phyloP scores from a whole-genome alignment of 192 early-diverging fungal species.

The Umbelopsis sp. region DNA sequence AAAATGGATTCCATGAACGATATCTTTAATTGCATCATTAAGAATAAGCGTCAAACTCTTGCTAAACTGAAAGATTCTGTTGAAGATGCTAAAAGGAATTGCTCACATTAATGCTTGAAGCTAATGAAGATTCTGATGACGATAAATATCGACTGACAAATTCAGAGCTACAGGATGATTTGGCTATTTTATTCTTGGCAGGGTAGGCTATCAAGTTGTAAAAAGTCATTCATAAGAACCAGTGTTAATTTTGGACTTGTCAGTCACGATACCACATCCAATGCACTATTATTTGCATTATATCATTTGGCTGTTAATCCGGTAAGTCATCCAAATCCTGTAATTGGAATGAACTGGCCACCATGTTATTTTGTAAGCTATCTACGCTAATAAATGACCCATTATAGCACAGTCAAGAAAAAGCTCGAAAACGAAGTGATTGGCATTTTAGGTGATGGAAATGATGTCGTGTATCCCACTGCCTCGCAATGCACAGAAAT shows the following conservation, averaged over 20 bases:
- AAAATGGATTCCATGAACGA: constrained; percentile 14
- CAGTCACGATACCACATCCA: constrained; percentile 24
- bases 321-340: not conserved
- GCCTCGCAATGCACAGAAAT: constrained; percentile 54
- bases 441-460: constrained; percentile 14
- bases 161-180: constrained; percentile 8
- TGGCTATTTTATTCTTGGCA: constrained; percentile 3
- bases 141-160: not conserved
- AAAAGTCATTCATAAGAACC: no score
- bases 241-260: no score
- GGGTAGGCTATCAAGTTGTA: not conserved
- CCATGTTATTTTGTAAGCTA: no score
- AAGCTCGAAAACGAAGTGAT: constrained; percentile 26
- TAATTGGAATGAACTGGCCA: no score
- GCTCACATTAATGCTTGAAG: constrained; percentile 30
- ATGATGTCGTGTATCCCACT: constrained; percentile 25
- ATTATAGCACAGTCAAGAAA: constrained; percentile 21
- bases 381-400: no score
- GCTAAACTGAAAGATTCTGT: not conserved
- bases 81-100: constrained; percentile 34
- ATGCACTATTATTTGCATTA: not conserved
- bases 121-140: not conserved
- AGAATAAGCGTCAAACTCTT: constrained; percentile 14
- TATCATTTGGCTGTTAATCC: constrained; percentile 26
- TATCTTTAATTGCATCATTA: constrained; percentile 24